Conservation (phyloP, 2,329 filamentous ascomycete genomes). For the Elsinoe australis region DNA sequence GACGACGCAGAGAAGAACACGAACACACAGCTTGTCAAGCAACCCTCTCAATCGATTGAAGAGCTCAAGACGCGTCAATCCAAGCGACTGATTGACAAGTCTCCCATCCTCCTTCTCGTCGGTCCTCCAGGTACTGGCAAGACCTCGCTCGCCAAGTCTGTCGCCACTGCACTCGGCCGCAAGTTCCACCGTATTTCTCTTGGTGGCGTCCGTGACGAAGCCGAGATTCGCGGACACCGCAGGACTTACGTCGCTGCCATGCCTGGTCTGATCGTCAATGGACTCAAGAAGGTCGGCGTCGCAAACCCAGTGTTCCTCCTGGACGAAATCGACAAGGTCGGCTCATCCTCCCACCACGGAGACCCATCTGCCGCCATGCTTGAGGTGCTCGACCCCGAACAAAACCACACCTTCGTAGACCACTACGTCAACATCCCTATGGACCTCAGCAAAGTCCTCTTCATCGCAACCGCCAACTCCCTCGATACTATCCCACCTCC, state of each 20-base stretch:
- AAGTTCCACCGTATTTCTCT: conserved; percentile 97
- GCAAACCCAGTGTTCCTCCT: conserved; percentile 91
- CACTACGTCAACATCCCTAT: conserved; percentile 96
- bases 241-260: conserved; percentile 98
- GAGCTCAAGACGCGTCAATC: conserved; percentile 70
- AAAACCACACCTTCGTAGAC: conserved; percentile 90
- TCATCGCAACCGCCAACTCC: conserved; percentile 93
- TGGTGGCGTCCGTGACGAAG: conserved; percentile 90
- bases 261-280: conserved; percentile 90
- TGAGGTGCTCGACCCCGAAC: conserved; percentile 93
- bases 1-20: conserved; percentile 30
- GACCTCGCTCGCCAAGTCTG: conserved; percentile 87
- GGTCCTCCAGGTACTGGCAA: conserved; percentile 94
- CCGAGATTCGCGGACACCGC: conserved; percentile 90
- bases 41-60: conserved; percentile 40
- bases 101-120: conserved; percentile 85
- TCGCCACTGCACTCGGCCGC: conserved; percentile 82
- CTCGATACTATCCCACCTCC: conserved; percentile 93
- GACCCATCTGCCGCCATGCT: conserved; percentile 97
- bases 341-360: conserved; percentile 82
- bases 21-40: conserved; percentile 22
- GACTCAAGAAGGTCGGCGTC: conserved; percentile 89
- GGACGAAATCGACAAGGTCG: conserved; percentile 97
- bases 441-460: conserved; percentile 91
- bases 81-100: conserved; percentile 86